Percentiles rank a stretch among this genome's conserved stretches.
Evolutionary conservation across 257 asterid species (phyloP).

Genomic region (Salvia miltiorrhiza): DNA sequence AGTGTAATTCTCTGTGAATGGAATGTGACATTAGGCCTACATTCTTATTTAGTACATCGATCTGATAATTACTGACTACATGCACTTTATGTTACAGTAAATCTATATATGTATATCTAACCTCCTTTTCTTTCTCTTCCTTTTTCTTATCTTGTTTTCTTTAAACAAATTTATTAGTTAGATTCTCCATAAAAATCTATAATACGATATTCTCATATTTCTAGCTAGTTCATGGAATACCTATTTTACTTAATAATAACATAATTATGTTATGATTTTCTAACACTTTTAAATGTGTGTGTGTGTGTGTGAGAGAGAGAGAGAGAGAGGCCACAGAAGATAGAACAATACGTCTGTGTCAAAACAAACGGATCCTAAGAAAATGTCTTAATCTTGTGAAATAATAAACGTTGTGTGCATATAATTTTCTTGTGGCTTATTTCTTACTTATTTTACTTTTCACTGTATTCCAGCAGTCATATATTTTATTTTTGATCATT

Average conservation of each 20-base stretch:
- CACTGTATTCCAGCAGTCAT: too few species aligned
- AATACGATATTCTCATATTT: too few species aligned
- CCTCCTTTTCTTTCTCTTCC: neutral
- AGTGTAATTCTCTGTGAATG: neutral
- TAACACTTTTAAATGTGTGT: neutral
- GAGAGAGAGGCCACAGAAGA: neutral
- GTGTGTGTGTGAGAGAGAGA: neutral
- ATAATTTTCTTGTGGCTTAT: too few species aligned
- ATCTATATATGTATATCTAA: too few species aligned
- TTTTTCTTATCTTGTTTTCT: neutral
- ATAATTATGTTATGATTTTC: too few species aligned
- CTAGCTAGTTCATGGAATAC: too few species aligned
- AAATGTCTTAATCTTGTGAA: slow-evolving; percentile 10
- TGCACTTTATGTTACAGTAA: neutral
- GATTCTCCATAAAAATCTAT: too few species aligned
- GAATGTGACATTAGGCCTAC: neutral
- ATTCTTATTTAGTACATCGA: neutral
- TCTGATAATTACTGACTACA: neutral
- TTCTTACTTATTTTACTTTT: too few species aligned
- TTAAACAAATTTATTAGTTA: too few species aligned
- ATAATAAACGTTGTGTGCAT: neutral
- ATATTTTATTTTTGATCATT: too few species aligned
- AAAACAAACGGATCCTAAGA: slow-evolving; percentile 26
- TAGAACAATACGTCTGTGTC: slow-evolving; percentile 22
- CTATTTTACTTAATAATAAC: too few species aligned